Conservation (phyloP, 768 basidiomycete species). For the Candolleomyces aberdarensis region DNA sequence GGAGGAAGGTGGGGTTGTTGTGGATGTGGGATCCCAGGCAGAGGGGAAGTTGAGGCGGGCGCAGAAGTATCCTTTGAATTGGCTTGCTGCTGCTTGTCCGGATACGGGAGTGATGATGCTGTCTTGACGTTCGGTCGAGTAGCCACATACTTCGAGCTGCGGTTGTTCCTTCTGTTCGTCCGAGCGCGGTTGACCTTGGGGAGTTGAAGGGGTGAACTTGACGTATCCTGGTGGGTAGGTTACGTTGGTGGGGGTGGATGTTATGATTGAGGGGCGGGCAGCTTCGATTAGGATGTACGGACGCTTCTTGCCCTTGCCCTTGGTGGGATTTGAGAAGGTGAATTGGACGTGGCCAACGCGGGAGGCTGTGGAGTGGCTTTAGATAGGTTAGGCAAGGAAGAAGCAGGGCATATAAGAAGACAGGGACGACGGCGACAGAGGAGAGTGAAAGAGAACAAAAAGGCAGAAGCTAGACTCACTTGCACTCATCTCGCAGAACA, state of each 20-base stretch:
- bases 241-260: constrained; percentile 43
- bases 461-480: constrained; percentile 41
- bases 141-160: constrained; percentile 31
- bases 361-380: constrained; percentile 46
- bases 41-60: constrained; percentile 44
- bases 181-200: too few relatives aligned
- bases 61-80: constrained; percentile 58
- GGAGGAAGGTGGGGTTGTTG: too few relatives aligned
- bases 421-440: background rate
- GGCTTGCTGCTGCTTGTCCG: constrained; percentile 28
- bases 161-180: too few relatives aligned
- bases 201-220: constrained; percentile 38
- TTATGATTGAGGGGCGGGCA: constrained; percentile 58
- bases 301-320: background rate
- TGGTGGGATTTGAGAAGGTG: background rate
- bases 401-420: background rate
- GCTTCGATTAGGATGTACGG: constrained; percentile 70
- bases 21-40: too few relatives aligned
- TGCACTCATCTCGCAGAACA: constrained; percentile 58
- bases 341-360: constrained; percentile 47
- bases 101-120: constrained; percentile 57
- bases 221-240: constrained; percentile 56
- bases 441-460: background rate
- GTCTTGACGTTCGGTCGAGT: constrained; percentile 12
- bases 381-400: background rate